Evolutionary conservation across 129 eudicot species (phyloP), one percentile per base, ranked within the genome.

Genomic region (Tanacetum coccineum): DNA sequence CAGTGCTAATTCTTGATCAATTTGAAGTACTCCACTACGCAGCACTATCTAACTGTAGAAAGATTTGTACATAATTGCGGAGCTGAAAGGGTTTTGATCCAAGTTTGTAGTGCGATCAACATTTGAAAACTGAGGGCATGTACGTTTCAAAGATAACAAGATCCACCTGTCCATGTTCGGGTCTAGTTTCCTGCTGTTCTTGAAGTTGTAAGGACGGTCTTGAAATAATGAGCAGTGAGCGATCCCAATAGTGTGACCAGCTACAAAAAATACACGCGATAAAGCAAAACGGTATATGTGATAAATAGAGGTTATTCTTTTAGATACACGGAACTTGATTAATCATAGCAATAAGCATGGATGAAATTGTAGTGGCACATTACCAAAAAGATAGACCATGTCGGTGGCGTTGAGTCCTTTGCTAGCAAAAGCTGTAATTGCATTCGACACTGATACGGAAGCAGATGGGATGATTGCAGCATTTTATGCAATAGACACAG

Each of bases 161-260:
- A n/a, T n/a, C n/a, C n/a, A n/a, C n/a, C n/a, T n/a, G n/a, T n/a
- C n/a, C n/a, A n/a, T n/a, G n/a, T n/a, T n/a, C n/a, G n/a, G n/a
- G n/a, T n/a, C n/a, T n/a, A n/a, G n/a, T n/a, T n/a, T n/a, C n/a
- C n/a, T n/a, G n/a, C n/a, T n/a, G n/a, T n/a, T n/a, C n/a, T n/a
- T n/a, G n/a, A n/a, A n/a, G n/a, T n/a, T n/a, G n/a, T n/a, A n/a
- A n/a, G n/a, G n/a, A n/a, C n/a, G n/a, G n/a, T n/a, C n/a, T n/a
- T n/a, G n/a, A n/a, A n/a, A n/a, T 13, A 75, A 30, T 2, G 78
- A 67, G 56, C 94, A 87, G 49, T 81, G 89, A 13, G 83, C 68
- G n/a, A 73, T 17, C 58, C 94, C 89, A 12, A 87, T 74, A 0
- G 94, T 75, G 74, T 87, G 94, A 4, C 79, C 94, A 15, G 84